Base-by-base conservation (phyloP, 257 asterid species). In the Scutellaria galericulata region DNA sequence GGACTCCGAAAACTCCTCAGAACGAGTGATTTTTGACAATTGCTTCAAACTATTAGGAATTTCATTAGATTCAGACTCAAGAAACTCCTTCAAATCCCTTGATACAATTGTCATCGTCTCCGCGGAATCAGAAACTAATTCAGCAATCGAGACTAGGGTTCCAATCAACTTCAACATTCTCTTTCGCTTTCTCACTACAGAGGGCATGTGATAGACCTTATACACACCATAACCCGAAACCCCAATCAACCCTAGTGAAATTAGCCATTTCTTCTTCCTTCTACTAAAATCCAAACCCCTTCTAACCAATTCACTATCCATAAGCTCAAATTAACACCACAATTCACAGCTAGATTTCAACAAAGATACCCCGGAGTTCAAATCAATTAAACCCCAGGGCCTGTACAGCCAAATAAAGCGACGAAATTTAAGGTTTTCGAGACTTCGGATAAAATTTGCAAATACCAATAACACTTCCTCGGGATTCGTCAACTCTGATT, bases 31-130 rank as follows among this genome's bases (percentile, higher is more conserved):
- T 81, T 92, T 95, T 0, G 96, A 85, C 68, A 95, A 54, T 64
- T 95, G 99, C 92, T 81, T 90, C 84, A 95, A 79, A 79, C 96
- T 92, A 42, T 73, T 88, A 0, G 99, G 99, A 9, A 95, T 87
- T 76, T 95, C 96, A 75, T 90, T 94, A 2, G 96, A 76, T 77
- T 92, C 89, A 62, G 99, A 86, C 76, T 77, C 77, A 37, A 95
- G 70, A 78, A 95, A 95, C 83, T 87, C 94, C 85, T 90, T 95
- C 71, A 95, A 80, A 85, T 95, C 99, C 85, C 82, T 87, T 1
- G 97, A 84, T 59, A 95, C 86, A 27, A 88, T 68, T 6, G 83
- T 72, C 62, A 92, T 31, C 1, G 93, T 83, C 74, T 90, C 96
- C 4, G 99, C 87, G 0, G 98, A 95, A 71, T 88, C 96, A 54